These are phyloP conservation scores for Quercus dentata DNA, from an alignment of 306 rosid genomes.

Conservation along the genomic window DNA sequence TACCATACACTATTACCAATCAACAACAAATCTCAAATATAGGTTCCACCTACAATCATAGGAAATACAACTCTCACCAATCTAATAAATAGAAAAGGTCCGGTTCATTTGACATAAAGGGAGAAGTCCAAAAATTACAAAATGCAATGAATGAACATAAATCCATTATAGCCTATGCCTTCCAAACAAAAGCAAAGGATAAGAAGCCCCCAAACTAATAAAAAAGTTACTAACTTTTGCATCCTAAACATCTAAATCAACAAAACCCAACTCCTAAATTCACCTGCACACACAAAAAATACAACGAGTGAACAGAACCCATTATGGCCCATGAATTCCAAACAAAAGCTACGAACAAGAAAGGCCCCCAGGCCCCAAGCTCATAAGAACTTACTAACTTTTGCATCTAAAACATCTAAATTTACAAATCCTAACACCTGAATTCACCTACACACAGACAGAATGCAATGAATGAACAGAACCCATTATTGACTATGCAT, in stretches of 20 bases:
- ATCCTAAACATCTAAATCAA: slow-evolving; percentile 4
- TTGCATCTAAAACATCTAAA: slow-evolving; percentile 1
- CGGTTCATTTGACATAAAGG: neutral
- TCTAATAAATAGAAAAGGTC: neutral
- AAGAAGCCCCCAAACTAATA: neutral
- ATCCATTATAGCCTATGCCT: neutral
- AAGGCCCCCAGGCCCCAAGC: neutral
- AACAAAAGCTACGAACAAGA: neutral
- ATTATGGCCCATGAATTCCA: neutral
- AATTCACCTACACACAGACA: neutral
- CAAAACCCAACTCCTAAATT: neutral
- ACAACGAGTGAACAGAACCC: neutral
- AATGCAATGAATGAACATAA: neutral
- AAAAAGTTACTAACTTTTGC: neutral
- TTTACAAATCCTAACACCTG: neutral
- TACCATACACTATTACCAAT: neutral
- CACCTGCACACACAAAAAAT: neutral
- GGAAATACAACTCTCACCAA: neutral
- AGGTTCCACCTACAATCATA: neutral
- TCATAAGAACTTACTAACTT: neutral
- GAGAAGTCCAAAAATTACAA: neutral
- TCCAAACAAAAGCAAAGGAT: neutral
- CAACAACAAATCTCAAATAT: neutral
- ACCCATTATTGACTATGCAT: neutral
- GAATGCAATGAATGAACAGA: neutral